Percentiles rank a stretch among this genome's conserved stretches.
Evolutionary conservation across 257 asterid species (phyloP).

Genomic region (Jaltomata sinuosa): DNA sequence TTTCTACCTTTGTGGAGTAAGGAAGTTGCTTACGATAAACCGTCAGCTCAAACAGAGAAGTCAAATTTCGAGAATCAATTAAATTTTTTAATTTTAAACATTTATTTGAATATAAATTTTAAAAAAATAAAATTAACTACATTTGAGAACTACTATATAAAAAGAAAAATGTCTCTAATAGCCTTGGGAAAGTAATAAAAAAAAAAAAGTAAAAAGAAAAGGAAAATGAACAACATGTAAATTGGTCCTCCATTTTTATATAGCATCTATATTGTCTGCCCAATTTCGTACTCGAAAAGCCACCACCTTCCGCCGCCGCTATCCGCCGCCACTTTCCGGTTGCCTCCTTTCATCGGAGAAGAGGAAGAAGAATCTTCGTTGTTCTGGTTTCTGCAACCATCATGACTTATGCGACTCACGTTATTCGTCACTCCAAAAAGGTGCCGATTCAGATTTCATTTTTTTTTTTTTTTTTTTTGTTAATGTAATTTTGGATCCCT

Average conservation of each 20-base stretch:
- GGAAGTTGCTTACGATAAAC: no score
- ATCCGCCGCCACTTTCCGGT: not conserved
- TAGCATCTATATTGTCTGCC: not conserved
- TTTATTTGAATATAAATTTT: no score
- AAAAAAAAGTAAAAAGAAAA: not conserved
- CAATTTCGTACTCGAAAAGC: not conserved
- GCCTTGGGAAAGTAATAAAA: not conserved
- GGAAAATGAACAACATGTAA: no score
- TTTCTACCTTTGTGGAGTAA: no score
- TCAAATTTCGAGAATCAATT: no score
- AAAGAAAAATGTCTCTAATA: no score
- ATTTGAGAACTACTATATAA: no score
- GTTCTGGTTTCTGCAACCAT: no score
- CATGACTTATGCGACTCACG: conserved; percentile 48
- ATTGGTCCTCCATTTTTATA: not conserved
- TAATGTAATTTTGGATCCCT: not conserved
- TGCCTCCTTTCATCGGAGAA: not conserved
- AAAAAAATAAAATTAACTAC: no score
- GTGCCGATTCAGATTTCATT: conserved; percentile 11
- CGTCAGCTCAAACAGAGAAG: no score
- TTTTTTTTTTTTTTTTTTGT: not conserved
- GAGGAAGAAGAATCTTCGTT: not conserved
- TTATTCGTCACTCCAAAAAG: conserved; percentile 59
- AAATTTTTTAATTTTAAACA: no score
- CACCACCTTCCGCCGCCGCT: not conserved